phyloP scores from a whole-genome alignment of 495 filamentous ascomycete species.

The Filosporella fistucella region DNA sequence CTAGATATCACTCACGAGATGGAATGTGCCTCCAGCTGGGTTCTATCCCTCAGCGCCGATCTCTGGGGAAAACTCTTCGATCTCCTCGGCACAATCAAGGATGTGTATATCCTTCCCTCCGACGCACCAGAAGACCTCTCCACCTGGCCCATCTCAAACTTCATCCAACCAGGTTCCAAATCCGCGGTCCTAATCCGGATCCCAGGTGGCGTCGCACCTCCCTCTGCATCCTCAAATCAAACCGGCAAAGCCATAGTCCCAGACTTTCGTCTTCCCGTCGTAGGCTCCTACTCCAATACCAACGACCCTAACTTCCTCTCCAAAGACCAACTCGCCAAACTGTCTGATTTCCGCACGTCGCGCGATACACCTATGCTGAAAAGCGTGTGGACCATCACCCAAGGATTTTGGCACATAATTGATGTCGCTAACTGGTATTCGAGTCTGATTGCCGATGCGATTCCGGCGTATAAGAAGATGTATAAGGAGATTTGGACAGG shows the following conservation, averaged over 20 bases:
- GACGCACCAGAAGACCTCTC: constrained; percentile 6
- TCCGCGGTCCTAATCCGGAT: constrained; percentile 17
- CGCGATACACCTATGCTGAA: not conserved
- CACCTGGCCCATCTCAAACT: constrained; percentile 11
- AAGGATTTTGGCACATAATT: not conserved
- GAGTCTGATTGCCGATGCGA: constrained; percentile 7
- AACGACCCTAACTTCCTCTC: not conserved
- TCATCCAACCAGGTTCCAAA: constrained; percentile 19
- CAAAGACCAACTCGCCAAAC: constrained; percentile 12
- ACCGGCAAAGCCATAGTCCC: constrained; percentile 2
- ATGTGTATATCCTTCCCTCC: constrained; percentile 8
- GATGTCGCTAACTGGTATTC: not conserved
- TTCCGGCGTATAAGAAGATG: constrained; percentile 6
- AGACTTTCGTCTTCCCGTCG: not conserved
- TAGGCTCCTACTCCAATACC: constrained; percentile 16
- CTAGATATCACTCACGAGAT: constrained; percentile 25
- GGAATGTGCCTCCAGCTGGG: not conserved
- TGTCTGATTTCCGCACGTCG: not conserved
- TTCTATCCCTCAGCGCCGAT: not conserved
- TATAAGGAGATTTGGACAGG: constrained; percentile 3
- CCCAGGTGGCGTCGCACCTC: constrained; percentile 1
- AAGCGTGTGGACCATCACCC: constrained; percentile 17
- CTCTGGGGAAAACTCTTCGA: constrained; percentile 10
- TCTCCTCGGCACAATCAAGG: constrained; percentile 3
- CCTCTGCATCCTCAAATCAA: not conserved